Conservation (phyloP, 169 alveolate species). For the Amoebophrya sp. region DNA sequence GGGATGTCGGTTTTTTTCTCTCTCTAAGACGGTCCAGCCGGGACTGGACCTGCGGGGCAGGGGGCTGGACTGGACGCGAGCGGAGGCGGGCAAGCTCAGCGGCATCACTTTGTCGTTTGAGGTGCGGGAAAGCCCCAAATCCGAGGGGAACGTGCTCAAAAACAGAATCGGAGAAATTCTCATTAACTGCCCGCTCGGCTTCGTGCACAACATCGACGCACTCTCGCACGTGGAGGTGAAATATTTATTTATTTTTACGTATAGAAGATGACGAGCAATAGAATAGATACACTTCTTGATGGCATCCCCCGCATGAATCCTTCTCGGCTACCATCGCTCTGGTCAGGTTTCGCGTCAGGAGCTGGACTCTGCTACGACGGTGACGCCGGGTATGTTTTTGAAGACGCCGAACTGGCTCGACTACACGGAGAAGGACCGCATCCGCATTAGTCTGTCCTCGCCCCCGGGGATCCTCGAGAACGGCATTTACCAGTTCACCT, state of each 20-base stretch:
- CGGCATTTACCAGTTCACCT: background rate
- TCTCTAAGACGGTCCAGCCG: background rate
- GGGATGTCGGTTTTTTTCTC: no score
- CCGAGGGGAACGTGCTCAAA: background rate
- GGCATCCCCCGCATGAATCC: no score
- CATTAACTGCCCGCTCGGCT: background rate
- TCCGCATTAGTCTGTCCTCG: background rate
- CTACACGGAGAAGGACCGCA: background rate
- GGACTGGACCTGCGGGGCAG: background rate
- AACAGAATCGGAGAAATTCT: background rate
- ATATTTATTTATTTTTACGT: no score
- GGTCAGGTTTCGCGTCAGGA: background rate
- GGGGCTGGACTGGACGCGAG: background rate
- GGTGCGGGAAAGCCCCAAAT: background rate
- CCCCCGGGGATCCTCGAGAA: background rate
- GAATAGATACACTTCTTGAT: no score
- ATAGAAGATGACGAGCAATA: no score
- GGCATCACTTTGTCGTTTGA: background rate
- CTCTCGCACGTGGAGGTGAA: background rate
- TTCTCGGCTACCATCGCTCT: no score
- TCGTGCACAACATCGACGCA: constrained; percentile 3
- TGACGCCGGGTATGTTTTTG: background rate
- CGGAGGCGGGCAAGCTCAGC: background rate
- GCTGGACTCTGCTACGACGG: background rate
- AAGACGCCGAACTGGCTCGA: background rate